Evolutionary conservation across 495 filamentous ascomycete species (phyloP).

Genomic region (Antarctomyces pellizariae): DNA sequence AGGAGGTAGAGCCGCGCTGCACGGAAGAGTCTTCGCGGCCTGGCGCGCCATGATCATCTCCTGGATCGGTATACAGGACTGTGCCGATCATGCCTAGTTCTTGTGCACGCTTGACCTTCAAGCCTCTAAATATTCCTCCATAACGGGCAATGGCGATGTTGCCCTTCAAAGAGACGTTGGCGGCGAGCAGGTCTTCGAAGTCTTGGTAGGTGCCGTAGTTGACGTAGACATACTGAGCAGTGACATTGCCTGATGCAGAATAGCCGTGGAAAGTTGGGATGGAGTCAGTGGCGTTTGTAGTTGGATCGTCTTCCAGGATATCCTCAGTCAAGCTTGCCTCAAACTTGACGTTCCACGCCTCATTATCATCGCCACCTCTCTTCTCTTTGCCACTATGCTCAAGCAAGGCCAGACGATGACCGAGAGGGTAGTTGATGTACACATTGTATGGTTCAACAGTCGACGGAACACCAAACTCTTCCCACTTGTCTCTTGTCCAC

Average conservation of each 20-base stretch:
- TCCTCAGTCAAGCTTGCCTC: constrained; percentile 73
- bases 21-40: constrained; percentile 75
- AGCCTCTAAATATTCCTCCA: constrained; percentile 63
- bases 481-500: constrained; percentile 75
- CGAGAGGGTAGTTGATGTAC: constrained; percentile 75
- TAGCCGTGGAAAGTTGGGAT: constrained; percentile 94
- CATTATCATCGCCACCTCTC: constrained; percentile 4
- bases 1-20: constrained; percentile 78
- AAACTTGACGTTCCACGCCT: constrained; percentile 38
- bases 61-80: constrained; percentile 71
- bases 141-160: constrained; percentile 82
- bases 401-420: constrained; percentile 55
- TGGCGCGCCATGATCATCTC: constrained; percentile 75
- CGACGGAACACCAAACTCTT: constrained; percentile 55
- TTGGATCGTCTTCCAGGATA: constrained; percentile 62
- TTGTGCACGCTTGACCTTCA: constrained; percentile 83
- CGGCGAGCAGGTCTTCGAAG: constrained; percentile 58
- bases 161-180: constrained; percentile 51
- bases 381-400: constrained; percentile 19
- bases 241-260: constrained; percentile 76
- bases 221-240: constrained; percentile 52
- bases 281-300: constrained; percentile 42
- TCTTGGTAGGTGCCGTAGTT: constrained; percentile 77
- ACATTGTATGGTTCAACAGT: constrained; percentile 64
- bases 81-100: constrained; percentile 80